Conservation (phyloP, 2,329 filamentous ascomycete species). For the Trichophyton verrucosum region DNA sequence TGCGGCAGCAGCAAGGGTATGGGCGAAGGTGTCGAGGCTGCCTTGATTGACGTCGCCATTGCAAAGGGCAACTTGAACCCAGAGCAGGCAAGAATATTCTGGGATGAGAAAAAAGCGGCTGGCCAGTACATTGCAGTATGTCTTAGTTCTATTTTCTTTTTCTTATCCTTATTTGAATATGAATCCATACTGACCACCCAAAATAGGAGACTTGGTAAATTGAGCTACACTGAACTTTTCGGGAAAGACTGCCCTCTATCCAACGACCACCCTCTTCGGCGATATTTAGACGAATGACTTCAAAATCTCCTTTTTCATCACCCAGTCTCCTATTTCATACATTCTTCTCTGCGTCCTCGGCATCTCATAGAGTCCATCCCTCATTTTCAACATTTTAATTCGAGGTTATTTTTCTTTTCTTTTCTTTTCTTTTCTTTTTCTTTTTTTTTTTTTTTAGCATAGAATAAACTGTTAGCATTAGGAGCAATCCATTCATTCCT, state of each 20-base stretch:
- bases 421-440: too few relatives aligned
- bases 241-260: background rate
- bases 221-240: background rate
- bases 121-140: slow-evolving; percentile 83
- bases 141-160: slow-evolving; percentile 8
- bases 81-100: slow-evolving; percentile 75
- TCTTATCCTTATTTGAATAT: background rate
- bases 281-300: background rate
- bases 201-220: slow-evolving; percentile 6
- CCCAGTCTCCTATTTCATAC: background rate
- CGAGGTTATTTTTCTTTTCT: background rate
- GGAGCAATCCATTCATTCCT: background rate
- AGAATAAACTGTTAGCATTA: slow-evolving; percentile 1
- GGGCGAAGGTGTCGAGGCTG: slow-evolving; percentile 88
- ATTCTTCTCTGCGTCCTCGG: background rate
- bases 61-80: slow-evolving; percentile 74
- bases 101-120: slow-evolving; percentile 79
- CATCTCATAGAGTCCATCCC: background rate
- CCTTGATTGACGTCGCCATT: slow-evolving; percentile 83
- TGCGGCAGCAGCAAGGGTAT: slow-evolving; percentile 93
- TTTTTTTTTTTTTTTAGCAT: background rate
- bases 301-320: background rate
- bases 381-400: background rate
- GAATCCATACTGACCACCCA: background rate
- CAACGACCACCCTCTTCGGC: background rate